Conservation (phyloP, 2,329 filamentous ascomycete genomes). For the Diaporthe longicolla region DNA sequence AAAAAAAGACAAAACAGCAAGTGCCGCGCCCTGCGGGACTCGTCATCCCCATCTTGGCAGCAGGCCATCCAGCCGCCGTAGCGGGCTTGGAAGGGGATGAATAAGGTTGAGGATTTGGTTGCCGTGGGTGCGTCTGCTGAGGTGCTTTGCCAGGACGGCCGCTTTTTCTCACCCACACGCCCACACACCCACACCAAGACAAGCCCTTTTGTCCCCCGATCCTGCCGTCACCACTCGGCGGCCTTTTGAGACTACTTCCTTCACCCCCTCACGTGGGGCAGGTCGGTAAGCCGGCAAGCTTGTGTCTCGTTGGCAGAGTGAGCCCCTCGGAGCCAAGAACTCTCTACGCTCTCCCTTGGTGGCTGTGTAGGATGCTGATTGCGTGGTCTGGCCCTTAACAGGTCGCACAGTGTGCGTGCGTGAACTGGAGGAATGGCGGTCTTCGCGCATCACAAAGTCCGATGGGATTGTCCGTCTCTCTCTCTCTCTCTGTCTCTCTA, state of each 20-base stretch:
- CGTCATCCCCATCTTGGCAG: slow-evolving; percentile 28
- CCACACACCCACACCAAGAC: not conserved
- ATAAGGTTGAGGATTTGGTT: slow-evolving; percentile 4
- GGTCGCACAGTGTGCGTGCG: slow-evolving; percentile 11
- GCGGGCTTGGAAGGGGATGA: slow-evolving; percentile 19
- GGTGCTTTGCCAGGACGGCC: not conserved
- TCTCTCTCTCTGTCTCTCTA: no score
- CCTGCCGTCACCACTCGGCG: slow-evolving; percentile 16
- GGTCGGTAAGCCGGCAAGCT: not conserved
- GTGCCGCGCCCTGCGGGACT: slow-evolving; percentile 16
- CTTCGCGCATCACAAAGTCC: slow-evolving; percentile 8
- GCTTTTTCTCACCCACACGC: slow-evolving; percentile 16
- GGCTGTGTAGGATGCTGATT: slow-evolving; percentile 28
- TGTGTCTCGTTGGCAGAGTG: slow-evolving; percentile 2
- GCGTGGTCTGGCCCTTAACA: slow-evolving; percentile 11
- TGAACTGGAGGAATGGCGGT: not conserved
- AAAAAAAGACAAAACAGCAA: not conserved
- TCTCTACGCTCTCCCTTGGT: slow-evolving; percentile 23
- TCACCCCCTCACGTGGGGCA: not conserved
- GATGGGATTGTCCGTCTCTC: not conserved
- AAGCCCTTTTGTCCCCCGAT: slow-evolving; percentile 4
- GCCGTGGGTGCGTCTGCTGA: not conserved
- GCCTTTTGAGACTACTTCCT: not conserved
- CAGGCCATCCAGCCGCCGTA: slow-evolving; percentile 14
- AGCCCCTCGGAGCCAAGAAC: not conserved